These are phyloP conservation scores for Millerago galiae DNA, from an alignment of 805 yeast genomes.

Conservation along the genomic window DNA sequence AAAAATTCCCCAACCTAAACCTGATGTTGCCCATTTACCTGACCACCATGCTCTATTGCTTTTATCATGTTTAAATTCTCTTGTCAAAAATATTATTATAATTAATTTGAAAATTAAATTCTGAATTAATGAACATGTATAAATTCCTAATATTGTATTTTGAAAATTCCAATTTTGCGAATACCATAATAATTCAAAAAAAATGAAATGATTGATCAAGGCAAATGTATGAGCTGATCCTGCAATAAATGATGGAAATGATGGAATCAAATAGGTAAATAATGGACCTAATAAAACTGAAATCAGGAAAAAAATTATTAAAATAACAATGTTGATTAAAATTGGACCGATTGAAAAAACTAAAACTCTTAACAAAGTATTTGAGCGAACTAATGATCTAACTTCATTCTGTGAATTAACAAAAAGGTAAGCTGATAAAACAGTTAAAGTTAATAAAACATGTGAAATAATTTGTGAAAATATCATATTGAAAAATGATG, in stretches of 20 bases:
- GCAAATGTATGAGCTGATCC: slow-evolving; percentile 41
- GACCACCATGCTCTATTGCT: slow-evolving; percentile 68
- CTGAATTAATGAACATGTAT: slow-evolving; percentile 42
- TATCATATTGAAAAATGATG: slow-evolving; percentile 40
- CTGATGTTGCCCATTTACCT: slow-evolving; percentile 55
- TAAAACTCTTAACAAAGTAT: slow-evolving; percentile 36
- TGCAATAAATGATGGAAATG: slow-evolving; percentile 46
- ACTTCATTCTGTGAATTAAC: slow-evolving; percentile 47
- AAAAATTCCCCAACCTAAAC: slow-evolving; percentile 45
- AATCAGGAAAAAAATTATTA: slow-evolving; percentile 33
- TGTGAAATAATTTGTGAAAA: slow-evolving; percentile 36
- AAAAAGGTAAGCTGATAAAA: slow-evolving; percentile 44
- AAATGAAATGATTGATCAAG: slow-evolving; percentile 38
- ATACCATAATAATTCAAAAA: slow-evolving; percentile 49
- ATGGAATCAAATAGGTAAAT: slow-evolving; percentile 30
- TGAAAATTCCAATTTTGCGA: slow-evolving; percentile 52
- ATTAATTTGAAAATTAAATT: slow-evolving; percentile 41
- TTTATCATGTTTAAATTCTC: slow-evolving; percentile 49
- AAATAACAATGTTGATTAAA: slow-evolving; percentile 32
- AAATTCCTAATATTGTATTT: slow-evolving; percentile 48
- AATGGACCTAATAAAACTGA: slow-evolving; percentile 45
- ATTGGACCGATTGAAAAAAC: slow-evolving; percentile 45
- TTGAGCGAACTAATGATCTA: slow-evolving; percentile 28
- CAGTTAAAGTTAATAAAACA: slow-evolving; percentile 26
- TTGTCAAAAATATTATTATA: slow-evolving; percentile 39